Evolutionary conservation across 108 stramenopile species (phyloP), one percentile per base, ranked within the genome.

Genomic region (Mediolabrus comicus): DNA sequence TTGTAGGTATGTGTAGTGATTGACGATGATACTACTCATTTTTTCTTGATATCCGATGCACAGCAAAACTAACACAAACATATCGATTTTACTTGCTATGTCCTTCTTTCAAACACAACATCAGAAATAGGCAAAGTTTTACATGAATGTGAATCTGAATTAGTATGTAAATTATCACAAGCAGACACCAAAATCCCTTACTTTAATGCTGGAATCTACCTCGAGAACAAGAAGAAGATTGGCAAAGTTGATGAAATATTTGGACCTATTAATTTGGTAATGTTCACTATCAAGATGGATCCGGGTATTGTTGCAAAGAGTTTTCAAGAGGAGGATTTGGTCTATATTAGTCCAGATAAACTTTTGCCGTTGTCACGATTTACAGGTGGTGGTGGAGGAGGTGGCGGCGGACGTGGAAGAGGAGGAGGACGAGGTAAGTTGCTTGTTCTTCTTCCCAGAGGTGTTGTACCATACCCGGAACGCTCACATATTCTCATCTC

Each of bases 221-320:
- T 99, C n/a, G 95, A 99, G 67, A 99, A 99, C 81, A 97, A 97
- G 72, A 89, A 90, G 52, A 94, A 96, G 73, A 93, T 99, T 54
- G 98, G 98, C 27, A 99, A 99, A 69, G 94, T 99, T 17, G 98
- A 99, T 73, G 98, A 99, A 71, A 95, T 99, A 61, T 86, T 99
- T 30, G 98, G 98, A 6, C 95, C 96, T 56, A 86, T 96, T 16
- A 77, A 95, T 59, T 80, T 96, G 53, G 86, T 97, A 12, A 95
- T 92, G 82, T 97, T 99, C 73, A 98, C 97, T 9, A 77, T 99
- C 61, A 99, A 99, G 71, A 94, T 95, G 80, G 98, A 99, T 75
- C 80, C 93, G 2, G 98, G 98, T 32, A 86, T 98, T 11, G 72
- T 86, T 59, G 90, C 92, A 26, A 89, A 87, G 60, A 95, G 94